Evolutionary conservation across 306 rosid species (phyloP), one percentile per base, ranked within the genome.

Genomic region (Vigna nakashimae): DNA sequence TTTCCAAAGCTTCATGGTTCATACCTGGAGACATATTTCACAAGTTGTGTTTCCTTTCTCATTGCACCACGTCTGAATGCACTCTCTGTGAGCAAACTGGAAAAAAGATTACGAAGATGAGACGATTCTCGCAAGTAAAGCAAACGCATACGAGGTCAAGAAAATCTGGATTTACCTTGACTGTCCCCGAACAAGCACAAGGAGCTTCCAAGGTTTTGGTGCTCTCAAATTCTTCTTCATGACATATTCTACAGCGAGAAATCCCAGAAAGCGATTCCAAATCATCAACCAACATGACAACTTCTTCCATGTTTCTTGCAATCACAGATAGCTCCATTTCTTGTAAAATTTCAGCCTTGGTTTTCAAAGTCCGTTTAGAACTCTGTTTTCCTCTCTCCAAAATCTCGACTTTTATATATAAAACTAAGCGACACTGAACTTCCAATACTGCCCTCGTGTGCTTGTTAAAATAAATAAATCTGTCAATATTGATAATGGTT

Each of bases 41-140:
- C 99, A 95, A 22, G 82, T 87, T 24, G 98, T 91, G 57, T 87
- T 87, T 75, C 99, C 98, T 60, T 95, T 95, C 80, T 95, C 99
- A 73, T 84, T 72, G 74, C 99, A 95, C 99, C 99, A 95, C 71
- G 87, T 89, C 76, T 95, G 99, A 74, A 95, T 95, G 75, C 99
- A 95, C 85, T 92, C 98, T 84, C 99, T 87, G 63, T 95, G 99
- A 10, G 99, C 99, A 69, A 92, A 95, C 99, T 95, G 83, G n/a
- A 48, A 3, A 71, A 34, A 1, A 69, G 18, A 67, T 32, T 8
- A 14, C 5, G 2, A n/a, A 8, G 24, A 46, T 15, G 56, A 50
- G 16, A 65, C 10, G 38, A 68, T 32, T 55, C 10, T 40, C 6
- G 56, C 32, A 79, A 66, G 28, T 12, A 58, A 1, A 60, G 3